Base-by-base conservation (phyloP, 345 rosid species). In the Brassica carinata region DNA sequence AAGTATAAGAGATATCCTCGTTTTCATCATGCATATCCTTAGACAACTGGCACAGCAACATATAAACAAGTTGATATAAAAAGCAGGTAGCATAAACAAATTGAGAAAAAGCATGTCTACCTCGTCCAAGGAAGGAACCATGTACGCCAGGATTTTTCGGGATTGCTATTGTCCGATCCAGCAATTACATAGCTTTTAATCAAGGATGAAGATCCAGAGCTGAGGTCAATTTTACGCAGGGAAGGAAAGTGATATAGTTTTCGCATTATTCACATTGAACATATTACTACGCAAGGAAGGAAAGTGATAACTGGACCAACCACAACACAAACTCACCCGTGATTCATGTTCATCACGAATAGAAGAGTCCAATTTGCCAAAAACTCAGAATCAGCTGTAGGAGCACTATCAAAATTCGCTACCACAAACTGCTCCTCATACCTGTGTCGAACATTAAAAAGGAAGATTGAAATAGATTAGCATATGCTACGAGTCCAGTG, bases 101-200 rank as follows among this genome's bases (percentile, higher is more conserved):
- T 55, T 6, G n/a, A 31, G 74, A 73, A 76, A 53, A 57, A 45
- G 62, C 48, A 26, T 63, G 79, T 81, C 76, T 84, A 96, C 99
- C 98, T 96, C 99, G 81, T 89, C 81, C 65, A 85, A 75, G 59
- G 89, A 84, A 80, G 99, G 99, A 75, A 84, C 91, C 98, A 91
- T 93, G 85, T 96, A 96, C 1, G 94, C 95, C 85, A 96, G 86
- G 79, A 96, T 92, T 51, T 90, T 83, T 96, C 99, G 3, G 89
- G 91, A 51, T 91, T 87, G 43, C 86, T 76, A 2, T 89, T 84
- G 82, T 93, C 98, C 13, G 94, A 79, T 72, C 93, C 93, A 65
- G 86, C 71, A 74, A 90, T 87, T 80, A 85, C 86, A 69, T 90
- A 96, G 79, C 98, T 95, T 88, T 96, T 94, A 96, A 87, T 26